phyloP scores from a whole-genome alignment of 2,329 filamentous ascomycete genomes.

The Arthrobotrys pseudoclavata region DNA sequence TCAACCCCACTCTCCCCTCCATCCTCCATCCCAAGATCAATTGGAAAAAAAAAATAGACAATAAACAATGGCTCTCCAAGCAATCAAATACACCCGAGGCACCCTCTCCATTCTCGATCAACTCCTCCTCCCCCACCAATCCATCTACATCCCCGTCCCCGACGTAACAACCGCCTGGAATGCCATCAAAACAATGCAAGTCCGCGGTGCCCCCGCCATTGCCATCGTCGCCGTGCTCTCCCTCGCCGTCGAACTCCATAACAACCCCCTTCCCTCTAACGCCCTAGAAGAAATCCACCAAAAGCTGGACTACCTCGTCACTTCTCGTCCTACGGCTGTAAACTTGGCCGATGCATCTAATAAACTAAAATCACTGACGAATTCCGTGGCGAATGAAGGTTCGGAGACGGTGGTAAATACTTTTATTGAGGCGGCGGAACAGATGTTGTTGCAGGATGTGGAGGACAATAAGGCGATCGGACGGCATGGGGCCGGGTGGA shows the following conservation, averaged over 20 bases:
- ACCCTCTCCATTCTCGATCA: slow-evolving; percentile 82
- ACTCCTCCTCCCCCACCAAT: slow-evolving; percentile 83
- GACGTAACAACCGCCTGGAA: slow-evolving; percentile 83
- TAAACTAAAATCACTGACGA: slow-evolving; percentile 75
- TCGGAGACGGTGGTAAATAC: slow-evolving; percentile 73
- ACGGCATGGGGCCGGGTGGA: slow-evolving; percentile 84
- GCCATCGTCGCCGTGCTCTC: slow-evolving; percentile 95
- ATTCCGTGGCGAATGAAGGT: slow-evolving; percentile 66
- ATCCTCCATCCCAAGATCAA: background rate
- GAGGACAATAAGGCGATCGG: slow-evolving; percentile 90
- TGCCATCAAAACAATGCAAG: slow-evolving; percentile 83
- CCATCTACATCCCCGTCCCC: slow-evolving; percentile 80
- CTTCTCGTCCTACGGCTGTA: slow-evolving; percentile 91
- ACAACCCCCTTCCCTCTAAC: slow-evolving; percentile 61
- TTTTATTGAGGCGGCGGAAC: slow-evolving; percentile 84
- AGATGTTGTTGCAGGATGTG: slow-evolving; percentile 88
- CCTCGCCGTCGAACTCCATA: slow-evolving; percentile 84
- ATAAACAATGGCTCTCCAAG: slow-evolving; percentile 71
- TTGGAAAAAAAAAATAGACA: background rate
- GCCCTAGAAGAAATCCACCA: slow-evolving; percentile 73
- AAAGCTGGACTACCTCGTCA: slow-evolving; percentile 87
- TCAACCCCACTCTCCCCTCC: background rate
- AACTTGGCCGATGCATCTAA: slow-evolving; percentile 91
- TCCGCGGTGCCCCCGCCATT: slow-evolving; percentile 90
- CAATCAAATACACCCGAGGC: slow-evolving; percentile 81